These are phyloP conservation scores for Theobroma grandiflorum DNA, from an alignment of 441 rosid genomes.

Conservation along the genomic window DNA sequence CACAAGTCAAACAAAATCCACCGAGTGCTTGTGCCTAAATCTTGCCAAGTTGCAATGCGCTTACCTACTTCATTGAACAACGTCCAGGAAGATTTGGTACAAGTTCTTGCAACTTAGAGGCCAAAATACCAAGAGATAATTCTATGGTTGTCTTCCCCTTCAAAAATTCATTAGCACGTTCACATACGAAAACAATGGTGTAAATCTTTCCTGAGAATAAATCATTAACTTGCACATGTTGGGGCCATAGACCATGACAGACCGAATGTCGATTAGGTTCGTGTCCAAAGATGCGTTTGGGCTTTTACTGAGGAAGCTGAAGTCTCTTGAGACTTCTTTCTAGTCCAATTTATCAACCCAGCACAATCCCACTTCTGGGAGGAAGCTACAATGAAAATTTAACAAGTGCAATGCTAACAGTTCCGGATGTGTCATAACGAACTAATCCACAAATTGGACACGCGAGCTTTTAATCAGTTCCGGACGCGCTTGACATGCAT, in stretches of 20 bases:
- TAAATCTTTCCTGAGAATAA: too few species aligned
- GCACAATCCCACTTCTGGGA: background rate
- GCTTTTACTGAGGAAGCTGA: background rate
- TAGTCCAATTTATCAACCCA: background rate
- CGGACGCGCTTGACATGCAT: constrained; percentile 9
- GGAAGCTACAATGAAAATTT: background rate
- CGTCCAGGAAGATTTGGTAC: too few species aligned
- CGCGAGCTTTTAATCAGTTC: background rate
- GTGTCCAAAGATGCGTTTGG: background rate
- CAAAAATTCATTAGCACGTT: too few species aligned
- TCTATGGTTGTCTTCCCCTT: too few species aligned
- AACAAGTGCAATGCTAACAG: background rate
- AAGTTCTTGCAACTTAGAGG: too few species aligned
- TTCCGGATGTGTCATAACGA: background rate
- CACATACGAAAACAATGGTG: too few species aligned
- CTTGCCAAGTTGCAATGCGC: too few species aligned
- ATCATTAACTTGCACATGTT: too few species aligned
- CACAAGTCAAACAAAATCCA: too few species aligned
- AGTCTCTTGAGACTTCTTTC: background rate
- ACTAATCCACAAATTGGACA: background rate
- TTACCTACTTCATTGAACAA: too few species aligned
- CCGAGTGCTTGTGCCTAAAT: too few species aligned
- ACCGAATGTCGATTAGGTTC: background rate
- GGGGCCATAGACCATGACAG: background rate
- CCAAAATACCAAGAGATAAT: too few species aligned